Conservation (phyloP, 2,329 filamentous ascomycete genomes). For the Sporothrix euskadiensis region DNA sequence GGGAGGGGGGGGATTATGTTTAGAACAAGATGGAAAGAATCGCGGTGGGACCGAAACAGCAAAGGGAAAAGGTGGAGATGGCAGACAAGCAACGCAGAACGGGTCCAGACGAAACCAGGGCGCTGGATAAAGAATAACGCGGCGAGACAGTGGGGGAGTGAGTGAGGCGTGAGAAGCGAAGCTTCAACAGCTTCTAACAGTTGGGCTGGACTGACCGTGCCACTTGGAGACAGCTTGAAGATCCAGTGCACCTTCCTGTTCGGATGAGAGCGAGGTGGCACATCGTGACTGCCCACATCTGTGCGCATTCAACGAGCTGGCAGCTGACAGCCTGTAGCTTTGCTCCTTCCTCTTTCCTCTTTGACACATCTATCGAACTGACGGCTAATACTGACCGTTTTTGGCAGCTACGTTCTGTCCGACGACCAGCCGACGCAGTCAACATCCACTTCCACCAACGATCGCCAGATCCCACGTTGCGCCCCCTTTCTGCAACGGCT, state of each 20-base stretch:
- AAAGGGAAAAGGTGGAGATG: neutral
- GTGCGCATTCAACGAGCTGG: neutral
- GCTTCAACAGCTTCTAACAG: neutral
- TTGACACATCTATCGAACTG: neutral
- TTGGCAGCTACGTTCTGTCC: neutral
- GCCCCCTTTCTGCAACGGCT: neutral
- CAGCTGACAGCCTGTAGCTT: neutral
- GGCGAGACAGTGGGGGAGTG: neutral
- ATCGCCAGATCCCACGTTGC: neutral
- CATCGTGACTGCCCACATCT: slow-evolving; percentile 1
- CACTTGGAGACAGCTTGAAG: neutral
- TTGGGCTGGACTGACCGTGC: neutral
- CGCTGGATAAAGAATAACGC: slow-evolving; percentile 20
- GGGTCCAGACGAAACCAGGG: neutral
- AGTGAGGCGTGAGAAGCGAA: neutral
- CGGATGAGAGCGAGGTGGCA: neutral
- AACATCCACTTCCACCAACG: neutral
- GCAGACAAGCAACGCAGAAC: neutral
- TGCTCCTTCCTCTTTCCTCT: neutral
- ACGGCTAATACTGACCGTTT: neutral
- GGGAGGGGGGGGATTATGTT: neutral
- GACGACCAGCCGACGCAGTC: neutral
- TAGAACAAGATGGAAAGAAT: neutral
- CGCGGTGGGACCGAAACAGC: slow-evolving; percentile 1
- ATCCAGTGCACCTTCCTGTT: neutral